These are phyloP conservation scores for Leccinellum albellum DNA, from an alignment of 768 basidiomycete species.

Conservation along the genomic window DNA sequence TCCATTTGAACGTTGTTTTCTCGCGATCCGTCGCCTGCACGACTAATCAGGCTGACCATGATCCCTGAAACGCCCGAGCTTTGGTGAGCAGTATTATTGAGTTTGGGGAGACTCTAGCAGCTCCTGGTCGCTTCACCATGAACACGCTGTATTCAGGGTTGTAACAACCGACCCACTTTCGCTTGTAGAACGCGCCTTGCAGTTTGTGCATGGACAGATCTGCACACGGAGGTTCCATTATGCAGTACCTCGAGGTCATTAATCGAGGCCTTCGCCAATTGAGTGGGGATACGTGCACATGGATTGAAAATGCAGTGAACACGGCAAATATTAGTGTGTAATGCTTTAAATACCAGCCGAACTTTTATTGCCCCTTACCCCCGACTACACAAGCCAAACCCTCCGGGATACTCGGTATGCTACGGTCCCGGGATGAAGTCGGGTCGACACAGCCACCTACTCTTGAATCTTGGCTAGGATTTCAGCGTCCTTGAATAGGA, in stretches of 20 bases:
- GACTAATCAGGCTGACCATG: slow-evolving; percentile 20
- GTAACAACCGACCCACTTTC: neutral
- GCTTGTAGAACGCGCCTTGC: slow-evolving; percentile 10
- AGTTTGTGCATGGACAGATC: slow-evolving; percentile 2
- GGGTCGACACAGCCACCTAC: slow-evolving; percentile 38
- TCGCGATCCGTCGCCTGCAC: slow-evolving; percentile 6
- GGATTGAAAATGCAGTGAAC: slow-evolving; percentile 26
- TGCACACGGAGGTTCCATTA: neutral
- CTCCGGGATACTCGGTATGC: neutral
- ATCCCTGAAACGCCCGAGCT: neutral
- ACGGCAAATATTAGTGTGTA: slow-evolving; percentile 19
- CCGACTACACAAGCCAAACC: neutral
- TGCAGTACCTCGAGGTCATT: neutral
- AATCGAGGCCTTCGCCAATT: slow-evolving; percentile 1
- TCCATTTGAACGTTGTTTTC: neutral
- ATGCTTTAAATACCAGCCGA: slow-evolving; percentile 7
- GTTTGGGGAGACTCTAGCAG: neutral
- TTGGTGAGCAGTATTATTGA: neutral
- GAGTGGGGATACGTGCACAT: slow-evolving; percentile 30
- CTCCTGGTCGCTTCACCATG: neutral
- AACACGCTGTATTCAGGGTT: slow-evolving; percentile 10
- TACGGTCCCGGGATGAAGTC: neutral
- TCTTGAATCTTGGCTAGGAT: slow-evolving; percentile 96
- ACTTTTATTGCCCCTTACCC: neutral
- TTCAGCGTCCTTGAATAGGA: slow-evolving; percentile 90